Evolutionary conservation across 2,329 filamentous ascomycete genomes (phyloP).

Genomic region (Venturia oleaginea): DNA sequence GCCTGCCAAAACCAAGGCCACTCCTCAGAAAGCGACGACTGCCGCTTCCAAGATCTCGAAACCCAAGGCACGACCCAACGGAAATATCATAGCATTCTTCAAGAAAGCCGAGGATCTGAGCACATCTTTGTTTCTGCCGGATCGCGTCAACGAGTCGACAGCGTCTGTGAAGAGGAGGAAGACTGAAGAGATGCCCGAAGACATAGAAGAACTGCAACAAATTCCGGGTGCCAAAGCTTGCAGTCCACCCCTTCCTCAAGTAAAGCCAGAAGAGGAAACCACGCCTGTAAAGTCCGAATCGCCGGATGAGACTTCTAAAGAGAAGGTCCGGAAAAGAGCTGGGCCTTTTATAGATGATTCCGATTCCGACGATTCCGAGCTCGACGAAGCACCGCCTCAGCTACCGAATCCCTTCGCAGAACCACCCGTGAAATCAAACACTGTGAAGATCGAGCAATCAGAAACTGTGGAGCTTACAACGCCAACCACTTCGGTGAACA

Average conservation of each 20-base stretch:
- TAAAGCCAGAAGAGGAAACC: constrained; percentile 17
- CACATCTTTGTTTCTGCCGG: constrained; percentile 28
- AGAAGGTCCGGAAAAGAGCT: constrained; percentile 27
- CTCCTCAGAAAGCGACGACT: not conserved
- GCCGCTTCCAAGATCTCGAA: not conserved
- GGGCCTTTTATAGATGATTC: constrained; percentile 67
- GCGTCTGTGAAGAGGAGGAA: constrained; percentile 36
- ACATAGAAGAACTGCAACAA: constrained; percentile 33
- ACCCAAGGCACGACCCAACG: constrained; percentile 35
- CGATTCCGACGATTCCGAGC: constrained; percentile 44
- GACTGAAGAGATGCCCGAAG: constrained; percentile 16
- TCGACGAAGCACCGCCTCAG: not conserved
- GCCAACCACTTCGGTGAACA: not conserved
- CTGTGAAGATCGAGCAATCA: not conserved
- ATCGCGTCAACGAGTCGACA: constrained; percentile 36
- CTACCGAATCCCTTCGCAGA: not conserved
- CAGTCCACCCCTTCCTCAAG: constrained; percentile 21
- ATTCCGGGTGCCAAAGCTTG: constrained; percentile 32
- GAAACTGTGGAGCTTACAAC: not conserved
- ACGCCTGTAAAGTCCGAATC: constrained; percentile 16
- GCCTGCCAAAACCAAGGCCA: constrained; percentile 4
- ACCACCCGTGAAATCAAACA: not conserved
- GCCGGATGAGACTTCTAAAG: constrained; percentile 14
- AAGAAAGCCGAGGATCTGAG: constrained; percentile 39
- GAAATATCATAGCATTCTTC: constrained; percentile 46